Percentiles rank a stretch among this genome's conserved stretches.
Evolutionary conservation across 2,329 filamentous ascomycete genomes (phyloP).

Genomic region (Fusarium globosum): DNA sequence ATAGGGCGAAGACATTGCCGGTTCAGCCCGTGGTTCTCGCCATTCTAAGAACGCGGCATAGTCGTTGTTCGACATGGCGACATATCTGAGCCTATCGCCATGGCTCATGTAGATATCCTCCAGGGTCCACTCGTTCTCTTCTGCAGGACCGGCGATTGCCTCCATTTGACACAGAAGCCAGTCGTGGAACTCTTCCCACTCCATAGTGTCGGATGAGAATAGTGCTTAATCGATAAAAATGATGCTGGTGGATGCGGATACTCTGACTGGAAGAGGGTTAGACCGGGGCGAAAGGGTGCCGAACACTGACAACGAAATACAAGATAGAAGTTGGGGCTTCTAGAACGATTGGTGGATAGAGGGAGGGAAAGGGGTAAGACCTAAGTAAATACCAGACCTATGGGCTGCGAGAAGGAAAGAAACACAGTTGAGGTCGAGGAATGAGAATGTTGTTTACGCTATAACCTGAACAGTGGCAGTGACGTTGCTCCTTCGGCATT

Average conservation of each 20-base stretch:
- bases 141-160: accelerated
- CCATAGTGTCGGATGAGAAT: neutral
- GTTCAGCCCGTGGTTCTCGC: neutral
- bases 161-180: neutral
- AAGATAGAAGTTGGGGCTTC: neutral
- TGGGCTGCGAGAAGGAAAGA: neutral
- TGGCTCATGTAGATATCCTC: neutral
- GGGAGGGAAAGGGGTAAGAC: neutral
- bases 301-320: no score
- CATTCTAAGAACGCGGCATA: neutral
- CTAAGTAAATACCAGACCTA: no score
- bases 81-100: neutral
- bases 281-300: accelerated
- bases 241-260: accelerated
- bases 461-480: neutral
- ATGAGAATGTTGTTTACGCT: neutral
- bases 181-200: neutral
- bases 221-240: neutral
- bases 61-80: neutral
- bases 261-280: no score
- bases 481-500: neutral
- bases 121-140: neutral
- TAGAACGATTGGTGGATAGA: neutral
- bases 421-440: no score
- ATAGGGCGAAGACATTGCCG: accelerated